Evolutionary conservation across 805 yeast genomes (phyloP), one percentile per base, ranked within the genome.

Genomic region (Saccharomycopsis microspora): DNA sequence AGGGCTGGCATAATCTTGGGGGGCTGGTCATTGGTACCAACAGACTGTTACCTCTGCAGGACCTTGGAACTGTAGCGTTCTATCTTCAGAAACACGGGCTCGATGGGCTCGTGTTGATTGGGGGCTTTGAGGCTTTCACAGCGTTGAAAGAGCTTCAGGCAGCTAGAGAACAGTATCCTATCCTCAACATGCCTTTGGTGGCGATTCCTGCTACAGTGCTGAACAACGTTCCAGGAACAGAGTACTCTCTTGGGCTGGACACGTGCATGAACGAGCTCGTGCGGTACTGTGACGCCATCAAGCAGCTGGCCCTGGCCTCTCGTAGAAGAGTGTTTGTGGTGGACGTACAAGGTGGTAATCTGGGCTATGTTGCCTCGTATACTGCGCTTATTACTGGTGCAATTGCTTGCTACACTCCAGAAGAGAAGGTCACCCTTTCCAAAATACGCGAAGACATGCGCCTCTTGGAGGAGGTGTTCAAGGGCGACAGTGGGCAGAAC

Each of bases 191-290:
- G 55, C 98, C 98, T 54, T 82, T 90, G 85, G 84, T 85, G 39
- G 78, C 86, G 57, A 74, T 93, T 55, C 98, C 98, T 7, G 90
- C 97, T 3, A 93, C 98, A 2, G 86, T 93, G 55, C 88, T 97
- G 11, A 93, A 93, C 69, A 93, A 93, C 58, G 97, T 93, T 44
- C 98, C 99, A n/a, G 99, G 98, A 51, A 83, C 97, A 1, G 97
- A 93, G 66, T 88, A 88, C 65, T 88, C 97, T 0, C 68, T 93
- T 50, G 99, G 99, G 50, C 74, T 88, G 8, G 98, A 93, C 64
- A 93, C 99, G 7, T 94, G 98, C 71, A 70, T 93, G 71, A 93
- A 93, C 66, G 71, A 93, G 6, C 72, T 93, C 58, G 87, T 88
- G 54, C 80, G 83, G 49, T 93, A 93, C 71, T 90, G 97, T 68